A percentile compares a stretch with the other conserved stretches of the same genome.
These are phyloP conservation scores for Crucibulum laeve DNA, from an alignment of 768 basidiomycete genomes.

Conservation along the genomic window DNA sequence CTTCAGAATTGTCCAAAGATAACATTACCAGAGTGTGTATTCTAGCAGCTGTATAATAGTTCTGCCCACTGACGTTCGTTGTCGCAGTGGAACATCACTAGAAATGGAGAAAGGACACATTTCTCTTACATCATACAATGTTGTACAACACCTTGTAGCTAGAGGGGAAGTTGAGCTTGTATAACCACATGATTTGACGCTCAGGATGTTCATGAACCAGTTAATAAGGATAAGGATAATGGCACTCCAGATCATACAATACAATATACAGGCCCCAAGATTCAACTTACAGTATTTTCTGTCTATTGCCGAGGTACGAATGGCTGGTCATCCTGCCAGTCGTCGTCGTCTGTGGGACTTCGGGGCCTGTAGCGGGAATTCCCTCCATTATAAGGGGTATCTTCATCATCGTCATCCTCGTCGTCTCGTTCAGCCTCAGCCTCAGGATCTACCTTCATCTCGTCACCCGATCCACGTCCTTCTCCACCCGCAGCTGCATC, in stretches of 20 bases:
- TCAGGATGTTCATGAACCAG: neutral
- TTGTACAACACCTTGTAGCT: conserved; percentile 69
- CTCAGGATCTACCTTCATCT: conserved; percentile 16
- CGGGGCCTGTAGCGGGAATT: conserved; percentile 28
- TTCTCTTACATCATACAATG: conserved; percentile 70
- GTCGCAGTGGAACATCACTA: conserved; percentile 55
- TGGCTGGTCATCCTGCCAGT: conserved; percentile 38
- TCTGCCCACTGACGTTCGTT: neutral
- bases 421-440: conserved; percentile 17
- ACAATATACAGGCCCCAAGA: neutral
- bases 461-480: too few species aligned
- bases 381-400: conserved; percentile 4
- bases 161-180: conserved; percentile 77
- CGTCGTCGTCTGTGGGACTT: conserved; percentile 36
- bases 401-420: conserved; percentile 30
- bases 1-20: conserved; percentile 64
- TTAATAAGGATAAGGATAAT: conserved; percentile 2
- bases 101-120: conserved; percentile 81
- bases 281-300: conserved; percentile 3
- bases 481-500: conserved; percentile 27
- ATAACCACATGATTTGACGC: conserved; percentile 23
- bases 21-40: conserved; percentile 62
- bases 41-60: neutral
- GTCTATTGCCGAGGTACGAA: conserved; percentile 32
- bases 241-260: neutral